phyloP scores from a whole-genome alignment of 2,329 filamentous ascomycete genomes.

The Colletotrichum eremochloae region DNA sequence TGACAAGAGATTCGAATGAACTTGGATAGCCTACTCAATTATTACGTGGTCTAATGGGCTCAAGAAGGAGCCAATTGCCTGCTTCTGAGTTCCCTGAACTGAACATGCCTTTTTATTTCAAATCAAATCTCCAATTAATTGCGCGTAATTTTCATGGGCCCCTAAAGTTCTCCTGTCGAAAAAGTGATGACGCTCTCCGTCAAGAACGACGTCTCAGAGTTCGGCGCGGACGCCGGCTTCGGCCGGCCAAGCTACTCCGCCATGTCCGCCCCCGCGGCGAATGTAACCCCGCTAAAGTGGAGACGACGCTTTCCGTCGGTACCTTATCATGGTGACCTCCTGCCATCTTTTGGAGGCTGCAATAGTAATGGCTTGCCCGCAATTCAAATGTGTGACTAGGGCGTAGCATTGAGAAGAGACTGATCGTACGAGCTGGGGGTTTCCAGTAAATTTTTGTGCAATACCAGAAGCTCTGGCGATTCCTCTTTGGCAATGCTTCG shows the following conservation, averaged over 20 bases:
- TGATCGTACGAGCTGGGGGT: neutral
- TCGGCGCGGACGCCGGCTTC: conserved; percentile 26
- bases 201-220: neutral
- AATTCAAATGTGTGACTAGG: too few relatives aligned
- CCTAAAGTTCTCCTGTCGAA: neutral
- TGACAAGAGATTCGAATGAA: too few relatives aligned
- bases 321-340: neutral
- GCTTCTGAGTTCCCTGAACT: too few relatives aligned
- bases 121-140: too few relatives aligned
- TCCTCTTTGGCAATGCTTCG: neutral
- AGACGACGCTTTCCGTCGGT: conserved; percentile 14
- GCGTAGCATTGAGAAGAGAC: neutral
- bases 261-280: conserved; percentile 24
- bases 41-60: too few relatives aligned
- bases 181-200: neutral
- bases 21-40: too few relatives aligned
- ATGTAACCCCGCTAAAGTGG: conserved; percentile 7
- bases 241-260: conserved; percentile 22
- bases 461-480: neutral
- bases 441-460: neutral
- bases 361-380: neutral
- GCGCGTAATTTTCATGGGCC: too few relatives aligned
- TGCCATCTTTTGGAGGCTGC: neutral
- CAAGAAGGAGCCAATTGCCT: too few relatives aligned
- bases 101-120: too few relatives aligned